phyloP scores from a whole-genome alignment of 1,284 basidiomycete species.

The Marasmius sp. region DNA sequence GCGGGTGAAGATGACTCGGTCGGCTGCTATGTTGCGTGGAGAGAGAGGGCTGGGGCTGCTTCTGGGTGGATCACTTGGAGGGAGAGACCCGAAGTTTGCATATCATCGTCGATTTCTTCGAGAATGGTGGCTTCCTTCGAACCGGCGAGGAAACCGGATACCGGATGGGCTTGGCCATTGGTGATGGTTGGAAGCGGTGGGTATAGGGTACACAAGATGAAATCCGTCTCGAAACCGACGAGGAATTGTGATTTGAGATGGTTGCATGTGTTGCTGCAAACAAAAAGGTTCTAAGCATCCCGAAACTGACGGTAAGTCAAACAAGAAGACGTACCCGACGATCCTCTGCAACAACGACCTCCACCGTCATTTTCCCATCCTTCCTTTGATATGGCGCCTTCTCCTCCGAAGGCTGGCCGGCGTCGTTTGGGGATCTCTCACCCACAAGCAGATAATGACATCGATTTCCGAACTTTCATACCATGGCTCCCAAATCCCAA shows the following conservation, averaged over 20 bases:
- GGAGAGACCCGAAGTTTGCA: slow-evolving; percentile 45
- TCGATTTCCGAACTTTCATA: too few relatives aligned
- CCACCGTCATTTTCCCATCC: too few relatives aligned
- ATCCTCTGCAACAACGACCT: too few relatives aligned
- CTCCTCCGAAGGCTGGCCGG: too few relatives aligned
- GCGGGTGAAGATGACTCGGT: slow-evolving; percentile 52
- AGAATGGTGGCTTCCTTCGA: slow-evolving; percentile 42
- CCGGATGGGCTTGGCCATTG: slow-evolving; percentile 52
- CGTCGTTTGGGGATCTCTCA: too few relatives aligned
- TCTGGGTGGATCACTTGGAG: slow-evolving; percentile 62
- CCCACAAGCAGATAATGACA: too few relatives aligned
- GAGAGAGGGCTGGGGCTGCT: slow-evolving; percentile 57
- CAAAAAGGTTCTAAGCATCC: background rate
- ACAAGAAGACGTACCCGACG: too few relatives aligned
- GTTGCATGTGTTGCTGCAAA: slow-evolving; percentile 36
- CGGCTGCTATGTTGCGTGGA: slow-evolving; percentile 55
- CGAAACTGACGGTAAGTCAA: too few relatives aligned
- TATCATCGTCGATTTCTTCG: slow-evolving; percentile 51
- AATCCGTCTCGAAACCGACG: slow-evolving; percentile 70
- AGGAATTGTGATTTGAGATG: slow-evolving; percentile 50
- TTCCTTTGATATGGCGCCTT: too few relatives aligned
- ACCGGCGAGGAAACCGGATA: slow-evolving; percentile 43
- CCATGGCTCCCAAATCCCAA: too few relatives aligned
- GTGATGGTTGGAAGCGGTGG: slow-evolving; percentile 42
- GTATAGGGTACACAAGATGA: slow-evolving; percentile 56